Conservation (phyloP, 306 rosid genomes). For the Corylus avellana region DNA sequence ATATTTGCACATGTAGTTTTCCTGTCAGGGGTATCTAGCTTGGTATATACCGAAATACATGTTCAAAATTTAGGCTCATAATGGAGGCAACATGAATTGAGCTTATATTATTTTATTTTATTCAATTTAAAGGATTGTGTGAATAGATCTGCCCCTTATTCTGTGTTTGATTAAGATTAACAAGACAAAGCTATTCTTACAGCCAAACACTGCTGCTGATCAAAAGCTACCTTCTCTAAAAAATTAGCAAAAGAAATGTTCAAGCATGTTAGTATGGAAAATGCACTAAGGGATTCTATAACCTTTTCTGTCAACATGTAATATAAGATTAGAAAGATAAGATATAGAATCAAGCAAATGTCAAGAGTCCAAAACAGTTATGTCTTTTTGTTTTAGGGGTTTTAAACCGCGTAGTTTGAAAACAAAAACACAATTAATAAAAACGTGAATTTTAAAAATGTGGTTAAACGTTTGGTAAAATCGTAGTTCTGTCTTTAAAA, state of each 20-base stretch:
- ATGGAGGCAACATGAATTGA: background rate
- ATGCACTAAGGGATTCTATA: background rate
- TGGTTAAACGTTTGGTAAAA: no score
- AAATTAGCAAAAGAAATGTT: background rate
- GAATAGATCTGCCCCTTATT: constrained; percentile 1
- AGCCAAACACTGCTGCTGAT: background rate
- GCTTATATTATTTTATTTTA: background rate
- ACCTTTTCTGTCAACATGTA: background rate
- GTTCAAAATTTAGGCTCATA: background rate
- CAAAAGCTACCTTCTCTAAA: constrained; percentile 9
- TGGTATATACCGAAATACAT: background rate
- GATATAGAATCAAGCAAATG: no score
- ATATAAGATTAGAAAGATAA: no score
- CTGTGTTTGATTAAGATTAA: background rate
- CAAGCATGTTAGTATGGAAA: background rate
- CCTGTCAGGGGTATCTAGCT: background rate
- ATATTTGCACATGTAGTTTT: background rate
- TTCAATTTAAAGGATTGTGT: background rate
- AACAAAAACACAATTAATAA: no score
- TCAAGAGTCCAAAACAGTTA: background rate
- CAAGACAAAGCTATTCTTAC: background rate
- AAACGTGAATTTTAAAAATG: no score
- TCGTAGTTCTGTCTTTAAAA: no score
- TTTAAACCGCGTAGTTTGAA: no score
- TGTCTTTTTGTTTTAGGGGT: no score